These are phyloP conservation scores for Xylariales sp. DNA, from an alignment of 2,329 filamentous ascomycete species.

Conservation along the genomic window DNA sequence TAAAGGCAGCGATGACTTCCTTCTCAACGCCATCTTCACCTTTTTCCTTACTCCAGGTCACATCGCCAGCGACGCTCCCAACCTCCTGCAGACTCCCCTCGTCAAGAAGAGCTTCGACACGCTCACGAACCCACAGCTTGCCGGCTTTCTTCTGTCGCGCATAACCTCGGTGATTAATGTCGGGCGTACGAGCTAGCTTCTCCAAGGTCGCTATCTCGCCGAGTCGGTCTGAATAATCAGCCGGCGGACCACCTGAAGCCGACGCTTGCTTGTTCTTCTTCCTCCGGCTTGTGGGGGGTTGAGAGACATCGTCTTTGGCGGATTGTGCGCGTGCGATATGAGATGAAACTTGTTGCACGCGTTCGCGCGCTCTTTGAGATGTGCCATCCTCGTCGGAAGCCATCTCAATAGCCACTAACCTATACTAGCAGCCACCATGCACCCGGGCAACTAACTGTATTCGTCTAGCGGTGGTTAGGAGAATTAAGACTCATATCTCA, in stretches of 20 bases:
- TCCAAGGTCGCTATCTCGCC: slow-evolving; percentile 34
- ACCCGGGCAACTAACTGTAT: neutral
- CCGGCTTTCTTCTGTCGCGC: slow-evolving; percentile 35
- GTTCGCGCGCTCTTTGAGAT: slow-evolving; percentile 31
- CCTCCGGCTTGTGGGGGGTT: slow-evolving; percentile 16
- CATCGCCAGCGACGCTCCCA: slow-evolving; percentile 35
- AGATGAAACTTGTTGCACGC: slow-evolving; percentile 35
- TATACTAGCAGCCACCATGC: neutral
- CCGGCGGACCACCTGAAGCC: slow-evolving; percentile 19
- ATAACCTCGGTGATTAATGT: slow-evolving; percentile 35
- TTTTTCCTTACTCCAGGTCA: slow-evolving; percentile 27
- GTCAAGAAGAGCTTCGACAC: slow-evolving; percentile 37
- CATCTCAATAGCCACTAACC: slow-evolving; percentile 15
- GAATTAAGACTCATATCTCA: too few relatives aligned
- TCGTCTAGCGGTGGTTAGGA: neutral
- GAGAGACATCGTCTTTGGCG: neutral
- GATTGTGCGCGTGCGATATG: slow-evolving; percentile 20
- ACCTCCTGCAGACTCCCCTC: slow-evolving; percentile 33
- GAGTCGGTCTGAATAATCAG: slow-evolving; percentile 37
- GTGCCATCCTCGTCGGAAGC: slow-evolving; percentile 28
- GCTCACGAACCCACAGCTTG: slow-evolving; percentile 37
- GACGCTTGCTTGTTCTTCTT: slow-evolving; percentile 16
- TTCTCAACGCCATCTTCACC: slow-evolving; percentile 19
- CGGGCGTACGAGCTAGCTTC: slow-evolving; percentile 33
- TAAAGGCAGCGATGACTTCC: slow-evolving; percentile 28